Base-by-base conservation (phyloP, 129 eudicot species). In the Pseudognaphalium luteoalbum region DNA sequence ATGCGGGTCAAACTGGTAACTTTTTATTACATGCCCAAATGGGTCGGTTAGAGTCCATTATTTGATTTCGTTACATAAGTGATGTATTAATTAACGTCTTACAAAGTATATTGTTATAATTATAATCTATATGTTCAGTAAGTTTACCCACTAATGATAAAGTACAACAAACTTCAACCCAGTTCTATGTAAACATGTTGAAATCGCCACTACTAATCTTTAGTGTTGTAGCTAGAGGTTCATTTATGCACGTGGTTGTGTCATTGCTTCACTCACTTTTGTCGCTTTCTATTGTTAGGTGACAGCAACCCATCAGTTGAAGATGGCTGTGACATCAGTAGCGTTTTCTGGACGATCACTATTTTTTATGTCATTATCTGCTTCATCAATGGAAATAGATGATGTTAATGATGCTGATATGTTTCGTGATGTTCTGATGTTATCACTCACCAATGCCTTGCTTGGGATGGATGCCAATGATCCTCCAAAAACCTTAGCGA, bases 381-480 rank as follows among this genome's bases (percentile, higher is more conserved):
- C 76, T 61, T 82, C 85, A 65, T 59, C 88, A 65, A 81, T 76
- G 82, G 83, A 81, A 72, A 70, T 84, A 75, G 87, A 87, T 59
- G 81, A 75, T 65, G 79, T 32, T 64, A 79, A 59, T 63, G 84
- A 77, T 66, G 70, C 80, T 39, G 84, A 85, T 81, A 81, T 86
- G 79, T 86, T 61, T 76, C 77, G 81, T 81, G 99, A 91, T 80
- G 91, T 95, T 20, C 72, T 95, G 85, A 84, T 88, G 90, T 80
- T 91, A 66, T 89, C 99, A 33, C 76, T 95, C 47, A 91, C 97
- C 52, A 95, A 89, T 80, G 99, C 99, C 21, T 85, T 95, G 78
- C 97, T 95, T 81, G 99, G 99, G 52, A 91, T 95, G 94, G 99
- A 95, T 84, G 99, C 99, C 66, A 95, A 95, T 82, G 99, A 95